Conservation (phyloP, 2,329 filamentous ascomycete genomes). For the Nemania sp. region DNA sequence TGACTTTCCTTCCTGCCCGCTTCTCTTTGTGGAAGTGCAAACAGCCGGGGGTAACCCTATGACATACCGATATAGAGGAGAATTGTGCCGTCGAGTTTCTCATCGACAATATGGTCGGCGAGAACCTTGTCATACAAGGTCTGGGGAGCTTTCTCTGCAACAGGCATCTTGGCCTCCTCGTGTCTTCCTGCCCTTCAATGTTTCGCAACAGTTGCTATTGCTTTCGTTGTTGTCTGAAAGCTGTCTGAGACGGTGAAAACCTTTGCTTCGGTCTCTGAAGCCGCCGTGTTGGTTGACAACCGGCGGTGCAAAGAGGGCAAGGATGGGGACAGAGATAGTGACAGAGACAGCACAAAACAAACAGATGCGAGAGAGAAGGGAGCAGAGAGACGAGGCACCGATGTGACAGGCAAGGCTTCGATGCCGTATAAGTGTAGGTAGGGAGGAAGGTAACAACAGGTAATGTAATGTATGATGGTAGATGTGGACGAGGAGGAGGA, state of each 20-base stretch:
- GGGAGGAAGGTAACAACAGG: too few species aligned
- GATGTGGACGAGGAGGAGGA: too few species aligned
- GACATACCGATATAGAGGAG: conserved; percentile 86
- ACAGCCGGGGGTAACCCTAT: not conserved
- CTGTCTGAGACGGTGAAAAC: not conserved
- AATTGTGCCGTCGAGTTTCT: conserved; percentile 91
- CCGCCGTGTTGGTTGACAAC: not conserved
- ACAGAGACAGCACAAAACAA: too few species aligned
- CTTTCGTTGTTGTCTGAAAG: not conserved
- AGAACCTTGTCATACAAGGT: conserved; percentile 99
- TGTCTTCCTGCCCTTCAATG: not conserved
- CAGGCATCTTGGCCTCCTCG: conserved; percentile 63
- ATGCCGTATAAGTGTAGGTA: too few species aligned
- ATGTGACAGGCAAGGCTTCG: too few species aligned
- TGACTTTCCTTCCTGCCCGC: not conserved
- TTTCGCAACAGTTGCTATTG: conserved; percentile 8
- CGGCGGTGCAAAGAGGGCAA: too few species aligned
- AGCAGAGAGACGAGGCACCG: too few species aligned
- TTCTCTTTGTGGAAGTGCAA: not conserved
- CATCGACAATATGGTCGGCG: conserved; percentile 89
- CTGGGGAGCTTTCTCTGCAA: conserved; percentile 56
- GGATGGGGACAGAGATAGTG: too few species aligned
- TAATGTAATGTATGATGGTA: too few species aligned
- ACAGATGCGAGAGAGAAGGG: too few species aligned
- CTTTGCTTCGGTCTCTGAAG: not conserved